Conservation (phyloP, 805 yeast species). For the Wickerhamiella dianesei region DNA sequence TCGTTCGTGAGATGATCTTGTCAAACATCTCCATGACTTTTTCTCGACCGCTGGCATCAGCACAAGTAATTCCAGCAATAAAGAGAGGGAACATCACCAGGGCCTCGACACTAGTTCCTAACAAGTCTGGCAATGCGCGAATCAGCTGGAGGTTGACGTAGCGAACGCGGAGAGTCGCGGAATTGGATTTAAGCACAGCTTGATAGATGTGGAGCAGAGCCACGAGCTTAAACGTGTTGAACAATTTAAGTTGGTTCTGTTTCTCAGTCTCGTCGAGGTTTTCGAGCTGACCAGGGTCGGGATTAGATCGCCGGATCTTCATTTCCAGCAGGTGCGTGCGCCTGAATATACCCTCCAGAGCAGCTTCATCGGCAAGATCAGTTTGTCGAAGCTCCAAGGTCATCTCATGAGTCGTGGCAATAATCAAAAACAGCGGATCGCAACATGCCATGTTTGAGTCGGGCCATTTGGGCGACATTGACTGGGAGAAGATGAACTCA, state of each 20-base stretch:
- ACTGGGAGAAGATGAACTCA: constrained; percentile 10
- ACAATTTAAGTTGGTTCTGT: constrained; percentile 53
- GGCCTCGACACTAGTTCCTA: constrained; percentile 57
- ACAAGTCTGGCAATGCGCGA: constrained; percentile 43
- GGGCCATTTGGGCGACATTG: constrained; percentile 26
- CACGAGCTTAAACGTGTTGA: constrained; percentile 57
- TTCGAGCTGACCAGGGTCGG: constrained; percentile 36
- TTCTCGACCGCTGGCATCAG: constrained; percentile 36
- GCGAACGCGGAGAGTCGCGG: constrained; percentile 52
- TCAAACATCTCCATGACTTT: constrained; percentile 40
- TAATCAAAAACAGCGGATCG: constrained; percentile 45
- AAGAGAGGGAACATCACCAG: constrained; percentile 68
- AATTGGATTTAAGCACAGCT: constrained; percentile 45
- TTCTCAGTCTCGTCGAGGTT: constrained; percentile 34
- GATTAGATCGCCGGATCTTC: constrained; percentile 37
- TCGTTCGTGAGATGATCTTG: constrained; percentile 45
- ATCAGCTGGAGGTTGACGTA: constrained; percentile 40
- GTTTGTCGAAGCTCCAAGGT: constrained; percentile 31
- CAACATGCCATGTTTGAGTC: constrained; percentile 66
- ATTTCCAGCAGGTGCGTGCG: constrained; percentile 31
- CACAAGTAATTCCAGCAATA: constrained; percentile 60
- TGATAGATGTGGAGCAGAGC: constrained; percentile 57
- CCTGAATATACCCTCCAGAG: constrained; percentile 9
- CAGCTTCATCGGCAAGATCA: constrained; percentile 7
- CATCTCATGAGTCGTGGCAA: constrained; percentile 56